Conservation (phyloP, 2,329 filamentous ascomycete species). For the Penicillium occitanis region DNA sequence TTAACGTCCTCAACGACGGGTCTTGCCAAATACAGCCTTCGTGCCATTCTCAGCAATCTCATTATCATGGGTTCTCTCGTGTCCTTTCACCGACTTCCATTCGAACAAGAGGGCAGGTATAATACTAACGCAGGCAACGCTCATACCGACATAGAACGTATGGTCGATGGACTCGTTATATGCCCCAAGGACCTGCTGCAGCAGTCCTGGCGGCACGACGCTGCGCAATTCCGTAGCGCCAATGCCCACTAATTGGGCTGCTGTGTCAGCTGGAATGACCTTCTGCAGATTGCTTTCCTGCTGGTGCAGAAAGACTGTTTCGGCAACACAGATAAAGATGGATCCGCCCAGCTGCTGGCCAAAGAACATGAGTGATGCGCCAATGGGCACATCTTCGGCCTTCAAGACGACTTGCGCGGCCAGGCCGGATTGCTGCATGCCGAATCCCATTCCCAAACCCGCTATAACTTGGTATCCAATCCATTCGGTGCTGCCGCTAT, state of each 20-base stretch:
- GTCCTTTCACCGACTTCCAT: background rate
- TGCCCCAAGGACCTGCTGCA: background rate
- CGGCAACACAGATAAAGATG: conserved; percentile 27
- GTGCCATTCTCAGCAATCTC: background rate
- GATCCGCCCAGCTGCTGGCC: conserved; percentile 27
- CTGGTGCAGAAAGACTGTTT: conserved; percentile 27
- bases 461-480: conserved; percentile 31
- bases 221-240: background rate
- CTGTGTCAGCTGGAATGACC: background rate
- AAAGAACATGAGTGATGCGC: conserved; percentile 29
- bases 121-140: background rate
- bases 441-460: conserved; percentile 32
- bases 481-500: conserved; percentile 27
- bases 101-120: background rate
- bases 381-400: conserved; percentile 28
- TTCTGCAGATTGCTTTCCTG: conserved; percentile 18
- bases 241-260: background rate
- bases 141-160: background rate
- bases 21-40: background rate
- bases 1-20: background rate
- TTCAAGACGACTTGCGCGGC: conserved; percentile 30
- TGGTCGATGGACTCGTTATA: background rate
- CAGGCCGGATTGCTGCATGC: conserved; percentile 28
- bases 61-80: background rate
- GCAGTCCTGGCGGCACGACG: background rate